These are phyloP conservation scores for Tillandsia leiboldiana DNA, from an alignment of 176 grass and related monocot genomes.

Conservation along the genomic window DNA sequence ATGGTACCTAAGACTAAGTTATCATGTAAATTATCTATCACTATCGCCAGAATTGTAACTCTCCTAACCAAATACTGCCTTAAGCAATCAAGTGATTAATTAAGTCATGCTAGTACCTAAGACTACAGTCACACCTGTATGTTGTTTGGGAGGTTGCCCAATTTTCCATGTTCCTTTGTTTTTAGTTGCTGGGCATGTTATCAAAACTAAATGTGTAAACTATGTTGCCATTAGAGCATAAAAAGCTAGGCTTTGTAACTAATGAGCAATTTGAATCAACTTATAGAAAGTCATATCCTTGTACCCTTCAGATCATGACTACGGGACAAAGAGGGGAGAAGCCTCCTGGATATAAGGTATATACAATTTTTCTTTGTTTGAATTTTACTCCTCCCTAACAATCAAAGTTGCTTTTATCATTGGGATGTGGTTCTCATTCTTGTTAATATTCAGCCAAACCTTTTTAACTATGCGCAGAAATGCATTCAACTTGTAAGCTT, in stretches of 20 bases:
- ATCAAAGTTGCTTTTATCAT: neutral
- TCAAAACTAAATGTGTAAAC: neutral
- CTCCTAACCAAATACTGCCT: no score
- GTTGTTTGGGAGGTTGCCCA: neutral
- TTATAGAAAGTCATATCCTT: neutral
- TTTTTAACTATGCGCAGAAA: neutral
- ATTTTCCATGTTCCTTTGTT: neutral
- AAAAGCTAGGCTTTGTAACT: neutral
- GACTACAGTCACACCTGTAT: no score
- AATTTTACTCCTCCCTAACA: neutral
- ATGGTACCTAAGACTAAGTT: no score
- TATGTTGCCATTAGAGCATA: neutral
- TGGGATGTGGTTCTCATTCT: no score
- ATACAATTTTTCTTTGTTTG: neutral
- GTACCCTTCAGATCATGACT: conserved; percentile 17
- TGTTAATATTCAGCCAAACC: no score
- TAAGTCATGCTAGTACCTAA: no score
- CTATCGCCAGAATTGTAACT: no score
- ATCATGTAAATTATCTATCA: no score
- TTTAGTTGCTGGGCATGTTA: neutral
- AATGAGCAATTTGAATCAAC: neutral
- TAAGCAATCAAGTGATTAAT: no score
- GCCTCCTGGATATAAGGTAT: conserved; percentile 52
- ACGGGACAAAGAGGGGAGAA: conserved; percentile 26
- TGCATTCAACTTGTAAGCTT: neutral